phyloP scores from a whole-genome alignment of 163 green algal species.

The Coccomyxa subellipsoidea region DNA sequence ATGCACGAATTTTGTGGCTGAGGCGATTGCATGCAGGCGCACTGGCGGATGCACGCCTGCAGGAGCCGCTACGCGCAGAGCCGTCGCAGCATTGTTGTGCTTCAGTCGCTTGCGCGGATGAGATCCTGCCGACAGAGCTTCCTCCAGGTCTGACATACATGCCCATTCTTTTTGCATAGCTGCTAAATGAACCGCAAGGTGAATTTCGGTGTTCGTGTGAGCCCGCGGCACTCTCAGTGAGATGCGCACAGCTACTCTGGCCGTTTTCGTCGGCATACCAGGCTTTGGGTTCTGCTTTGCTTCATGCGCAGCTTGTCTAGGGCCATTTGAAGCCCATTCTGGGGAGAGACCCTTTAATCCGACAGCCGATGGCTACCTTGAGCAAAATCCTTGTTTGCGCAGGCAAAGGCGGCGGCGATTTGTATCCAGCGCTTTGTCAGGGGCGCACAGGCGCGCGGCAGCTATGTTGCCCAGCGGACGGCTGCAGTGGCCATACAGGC shows the following conservation, averaged over 20 bases:
- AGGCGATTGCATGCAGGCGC: background rate
- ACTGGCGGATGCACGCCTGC: background rate
- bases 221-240: no score
- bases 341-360: no score
- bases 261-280: no score
- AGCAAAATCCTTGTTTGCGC: background rate
- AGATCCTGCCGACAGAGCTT: background rate
- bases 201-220: no score
- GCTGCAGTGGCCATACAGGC: constrained; percentile 23
- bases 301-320: no score
- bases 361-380: no score
- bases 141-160: background rate
- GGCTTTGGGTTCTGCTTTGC: no score
- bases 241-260: no score
- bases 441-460: constrained; percentile 4
- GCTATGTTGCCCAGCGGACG: background rate
- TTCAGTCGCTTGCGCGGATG: background rate
- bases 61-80: background rate
- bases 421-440: constrained; percentile 28
- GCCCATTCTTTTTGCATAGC: no score
- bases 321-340: no score
- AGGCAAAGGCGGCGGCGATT: background rate
- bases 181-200: no score
- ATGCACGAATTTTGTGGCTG: no score
- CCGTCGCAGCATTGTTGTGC: background rate